Conservation (phyloP, 228 moss, liverwort and hornwort species). For the Sphagnum fallax region DNA sequence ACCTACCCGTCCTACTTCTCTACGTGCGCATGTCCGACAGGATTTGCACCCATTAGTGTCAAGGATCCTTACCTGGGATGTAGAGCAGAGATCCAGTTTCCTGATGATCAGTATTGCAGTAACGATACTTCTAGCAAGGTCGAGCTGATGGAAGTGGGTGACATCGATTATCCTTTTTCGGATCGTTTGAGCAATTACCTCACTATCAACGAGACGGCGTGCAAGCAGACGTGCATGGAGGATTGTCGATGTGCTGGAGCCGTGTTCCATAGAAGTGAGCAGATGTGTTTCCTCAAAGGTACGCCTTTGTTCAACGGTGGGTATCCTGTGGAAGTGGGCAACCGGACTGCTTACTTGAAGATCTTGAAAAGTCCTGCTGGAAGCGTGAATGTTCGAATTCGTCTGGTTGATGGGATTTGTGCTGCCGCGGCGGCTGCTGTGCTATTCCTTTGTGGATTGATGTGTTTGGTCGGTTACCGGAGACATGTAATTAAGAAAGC, state of each 20-base stretch:
- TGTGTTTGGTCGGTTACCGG: conserved; percentile 1
- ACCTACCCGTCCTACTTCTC: conserved; percentile 5
- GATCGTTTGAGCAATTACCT: conserved; percentile 6
- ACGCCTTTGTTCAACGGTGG: conserved; percentile 35
- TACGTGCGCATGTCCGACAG: conserved; percentile 15
- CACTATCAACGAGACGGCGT: conserved; percentile 8
- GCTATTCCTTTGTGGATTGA: neutral
- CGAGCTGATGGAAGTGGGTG: conserved; percentile 8
- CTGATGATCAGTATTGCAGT: neutral
- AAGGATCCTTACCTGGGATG: conserved; percentile 14
- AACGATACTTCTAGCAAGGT: conserved; percentile 10
- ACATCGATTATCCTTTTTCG: conserved; percentile 30
- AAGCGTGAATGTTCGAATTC: too few species aligned
- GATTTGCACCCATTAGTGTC: conserved; percentile 7
- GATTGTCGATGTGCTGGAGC: conserved; percentile 25
- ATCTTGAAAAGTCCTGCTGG: conserved; percentile 4
- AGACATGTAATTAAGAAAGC: neutral
- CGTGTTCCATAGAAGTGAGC: conserved; percentile 8
- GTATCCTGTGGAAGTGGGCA: conserved; percentile 15
- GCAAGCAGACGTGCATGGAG: neutral
- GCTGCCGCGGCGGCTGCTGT: neutral
- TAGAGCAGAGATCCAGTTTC: conserved; percentile 4
- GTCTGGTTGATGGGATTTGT: neutral
- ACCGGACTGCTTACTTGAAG: conserved; percentile 29
- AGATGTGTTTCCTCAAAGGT: conserved; percentile 17